Conservation (phyloP, 768 basidiomycete genomes). For the Calocera cornea region DNA sequence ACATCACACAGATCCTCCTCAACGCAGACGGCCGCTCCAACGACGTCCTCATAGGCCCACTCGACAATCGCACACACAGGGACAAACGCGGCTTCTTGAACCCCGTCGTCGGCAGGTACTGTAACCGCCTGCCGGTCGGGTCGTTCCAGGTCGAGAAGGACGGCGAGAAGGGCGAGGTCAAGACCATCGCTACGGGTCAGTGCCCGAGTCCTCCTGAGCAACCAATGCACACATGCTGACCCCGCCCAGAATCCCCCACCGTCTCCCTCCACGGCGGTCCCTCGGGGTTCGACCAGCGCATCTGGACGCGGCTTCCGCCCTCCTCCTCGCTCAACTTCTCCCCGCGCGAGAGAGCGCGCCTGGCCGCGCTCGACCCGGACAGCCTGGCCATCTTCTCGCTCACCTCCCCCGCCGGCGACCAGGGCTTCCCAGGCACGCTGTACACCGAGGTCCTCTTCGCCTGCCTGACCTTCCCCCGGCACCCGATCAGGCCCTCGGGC, state of each 20-base stretch:
- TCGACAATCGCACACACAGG: constrained; percentile 43
- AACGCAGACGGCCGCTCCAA: constrained; percentile 62
- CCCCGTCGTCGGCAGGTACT: constrained; percentile 56
- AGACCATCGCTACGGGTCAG: constrained; percentile 30
- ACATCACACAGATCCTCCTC: constrained; percentile 52
- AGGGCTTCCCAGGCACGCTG: constrained; percentile 54
- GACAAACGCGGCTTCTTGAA: constrained; percentile 46
- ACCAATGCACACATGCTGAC: background rate
- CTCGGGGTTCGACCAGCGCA: constrained; percentile 44
- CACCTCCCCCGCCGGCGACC: constrained; percentile 49
- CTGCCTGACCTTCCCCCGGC: constrained; percentile 15
- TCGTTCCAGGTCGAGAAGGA: constrained; percentile 40
- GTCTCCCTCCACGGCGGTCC: constrained; percentile 67
- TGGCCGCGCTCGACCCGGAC: constrained; percentile 38
- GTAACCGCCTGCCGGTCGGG: constrained; percentile 58
- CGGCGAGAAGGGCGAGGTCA: constrained; percentile 37
- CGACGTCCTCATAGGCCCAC: constrained; percentile 64
- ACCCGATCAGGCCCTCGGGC: constrained; percentile 17
- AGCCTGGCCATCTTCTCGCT: constrained; percentile 49
- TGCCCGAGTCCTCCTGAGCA: background rate
- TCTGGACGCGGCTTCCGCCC: constrained; percentile 37
- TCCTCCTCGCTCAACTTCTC: constrained; percentile 11
- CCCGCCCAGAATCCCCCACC: constrained; percentile 16
- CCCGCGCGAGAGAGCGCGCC: constrained; percentile 23
- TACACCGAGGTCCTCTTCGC: constrained; percentile 44